Evolutionary conservation across 2,329 filamentous ascomycete species (phyloP).

Genomic region (Cercospora beticola): DNA sequence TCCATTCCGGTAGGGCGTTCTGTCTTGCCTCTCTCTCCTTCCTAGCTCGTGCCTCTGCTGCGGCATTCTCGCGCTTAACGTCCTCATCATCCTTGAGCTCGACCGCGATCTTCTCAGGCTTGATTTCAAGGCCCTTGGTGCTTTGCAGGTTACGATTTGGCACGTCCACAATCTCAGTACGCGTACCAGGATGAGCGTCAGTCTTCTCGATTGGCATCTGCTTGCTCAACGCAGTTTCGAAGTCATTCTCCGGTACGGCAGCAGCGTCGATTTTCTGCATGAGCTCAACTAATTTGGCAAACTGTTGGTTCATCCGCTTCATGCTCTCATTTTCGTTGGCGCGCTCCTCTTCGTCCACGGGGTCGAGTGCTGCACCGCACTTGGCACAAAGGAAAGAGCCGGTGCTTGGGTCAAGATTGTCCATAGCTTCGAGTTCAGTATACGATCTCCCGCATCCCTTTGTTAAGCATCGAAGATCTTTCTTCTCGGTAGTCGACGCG

Average conservation of each 20-base stretch:
- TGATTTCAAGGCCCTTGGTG: conserved; percentile 37
- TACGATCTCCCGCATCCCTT: conserved; percentile 78
- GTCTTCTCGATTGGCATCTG: conserved; percentile 66
- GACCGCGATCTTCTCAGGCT: conserved; percentile 39
- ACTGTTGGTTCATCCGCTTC: conserved; percentile 73
- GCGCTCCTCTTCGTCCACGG: conserved; percentile 64
- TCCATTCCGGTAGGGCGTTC: conserved; percentile 40
- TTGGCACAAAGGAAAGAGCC: conserved; percentile 74
- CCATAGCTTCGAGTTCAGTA: conserved; percentile 85
- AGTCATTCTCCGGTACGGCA: conserved; percentile 69
- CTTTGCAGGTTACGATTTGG: conserved; percentile 36
- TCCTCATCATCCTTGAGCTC: conserved; percentile 39
- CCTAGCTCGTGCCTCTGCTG: conserved; percentile 32
- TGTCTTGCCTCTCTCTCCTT: conserved; percentile 38
- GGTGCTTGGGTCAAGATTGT: conserved; percentile 61
- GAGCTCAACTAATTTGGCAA: conserved; percentile 74
- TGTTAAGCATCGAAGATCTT: conserved; percentile 77
- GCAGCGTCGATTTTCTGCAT: conserved; percentile 75
- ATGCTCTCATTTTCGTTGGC: conserved; percentile 59
- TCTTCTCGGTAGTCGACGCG: conserved; percentile 75
- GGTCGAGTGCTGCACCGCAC: conserved; percentile 64
- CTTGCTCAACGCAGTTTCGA: conserved; percentile 65
- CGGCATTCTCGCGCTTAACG: conserved; percentile 36
- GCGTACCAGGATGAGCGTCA: conserved; percentile 62
- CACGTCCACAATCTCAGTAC: conserved; percentile 37